Percentiles rank a stretch among this genome's conserved stretches.
Evolutionary conservation across 306 rosid genomes (phyloP).

Genomic region (Trifolium pratense): DNA sequence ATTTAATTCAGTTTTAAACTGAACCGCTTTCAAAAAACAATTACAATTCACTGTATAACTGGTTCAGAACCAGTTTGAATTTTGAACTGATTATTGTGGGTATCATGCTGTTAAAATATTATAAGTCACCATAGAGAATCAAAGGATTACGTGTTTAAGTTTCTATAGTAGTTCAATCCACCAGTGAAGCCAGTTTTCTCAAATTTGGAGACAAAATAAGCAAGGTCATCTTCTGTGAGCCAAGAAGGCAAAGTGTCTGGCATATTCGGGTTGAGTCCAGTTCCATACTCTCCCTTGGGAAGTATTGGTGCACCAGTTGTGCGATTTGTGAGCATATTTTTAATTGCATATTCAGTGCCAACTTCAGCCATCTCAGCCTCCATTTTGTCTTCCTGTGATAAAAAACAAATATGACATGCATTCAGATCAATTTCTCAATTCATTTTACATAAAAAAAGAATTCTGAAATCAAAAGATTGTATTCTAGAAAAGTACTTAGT

Average conservation of each 20-base stretch:
- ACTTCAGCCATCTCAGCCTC: conserved; percentile 42
- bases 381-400: conserved; percentile 30
- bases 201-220: conserved; percentile 52
- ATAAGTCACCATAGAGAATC: no score
- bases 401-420: neutral
- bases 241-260: conserved; percentile 46
- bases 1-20: no score
- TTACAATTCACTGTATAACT: no score
- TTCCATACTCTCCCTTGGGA: conserved; percentile 43
- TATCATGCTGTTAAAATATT: no score
- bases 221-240: conserved; percentile 55
- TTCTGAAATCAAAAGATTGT: no score
- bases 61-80: no score
- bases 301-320: conserved; percentile 46
- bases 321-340: conserved; percentile 41
- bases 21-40: no score
- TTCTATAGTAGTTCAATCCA: conserved; percentile 56
- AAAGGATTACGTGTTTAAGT: conserved; percentile 29
- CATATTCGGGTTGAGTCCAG: conserved; percentile 30
- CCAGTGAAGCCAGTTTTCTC: conserved; percentile 53
- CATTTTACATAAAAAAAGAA: neutral
- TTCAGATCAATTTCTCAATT: neutral
- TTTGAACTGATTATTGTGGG: no score
- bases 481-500: no score
- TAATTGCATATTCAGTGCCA: conserved; percentile 29